Evolutionary conservation across 2,329 filamentous ascomycete genomes (phyloP).

Genomic region (Aspergillus nomiae): DNA sequence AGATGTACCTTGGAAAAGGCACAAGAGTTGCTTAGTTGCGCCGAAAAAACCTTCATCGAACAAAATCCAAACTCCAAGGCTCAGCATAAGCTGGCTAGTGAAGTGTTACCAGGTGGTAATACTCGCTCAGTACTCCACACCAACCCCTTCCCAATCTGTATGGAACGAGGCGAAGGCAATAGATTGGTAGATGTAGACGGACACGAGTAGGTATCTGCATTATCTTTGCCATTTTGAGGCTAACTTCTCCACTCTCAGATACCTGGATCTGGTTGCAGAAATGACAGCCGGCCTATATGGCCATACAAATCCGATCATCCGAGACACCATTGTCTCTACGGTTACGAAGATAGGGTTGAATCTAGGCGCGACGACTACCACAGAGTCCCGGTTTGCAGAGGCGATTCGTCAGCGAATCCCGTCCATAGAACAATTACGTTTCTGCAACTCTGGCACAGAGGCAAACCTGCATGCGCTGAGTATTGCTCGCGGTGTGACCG

Average conservation of each 20-base stretch:
- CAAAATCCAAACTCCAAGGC: slow-evolving; percentile 13
- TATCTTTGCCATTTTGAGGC: background rate
- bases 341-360: slow-evolving; percentile 53
- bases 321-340: slow-evolving; percentile 49
- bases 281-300: slow-evolving; percentile 68
- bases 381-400: slow-evolving; percentile 56
- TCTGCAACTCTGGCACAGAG: slow-evolving; percentile 68
- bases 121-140: slow-evolving; percentile 29
- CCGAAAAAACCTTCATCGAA: background rate
- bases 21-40: background rate
- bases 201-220: slow-evolving; percentile 12
- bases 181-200: slow-evolving; percentile 20
- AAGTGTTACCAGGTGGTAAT: slow-evolving; percentile 34
- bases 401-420: slow-evolving; percentile 57
- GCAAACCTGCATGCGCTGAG: slow-evolving; percentile 58
- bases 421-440: slow-evolving; percentile 57
- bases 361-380: slow-evolving; percentile 55
- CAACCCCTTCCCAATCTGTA: slow-evolving; percentile 21
- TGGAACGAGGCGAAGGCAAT: slow-evolving; percentile 13
- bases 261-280: slow-evolving; percentile 61
- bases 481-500: background rate
- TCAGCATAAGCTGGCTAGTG: slow-evolving; percentile 22
- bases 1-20: background rate
- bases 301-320: slow-evolving; percentile 61
- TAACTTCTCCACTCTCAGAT: background rate